Conservation (phyloP, 2,329 filamentous ascomycete species). For the Xylaria sp. region DNA sequence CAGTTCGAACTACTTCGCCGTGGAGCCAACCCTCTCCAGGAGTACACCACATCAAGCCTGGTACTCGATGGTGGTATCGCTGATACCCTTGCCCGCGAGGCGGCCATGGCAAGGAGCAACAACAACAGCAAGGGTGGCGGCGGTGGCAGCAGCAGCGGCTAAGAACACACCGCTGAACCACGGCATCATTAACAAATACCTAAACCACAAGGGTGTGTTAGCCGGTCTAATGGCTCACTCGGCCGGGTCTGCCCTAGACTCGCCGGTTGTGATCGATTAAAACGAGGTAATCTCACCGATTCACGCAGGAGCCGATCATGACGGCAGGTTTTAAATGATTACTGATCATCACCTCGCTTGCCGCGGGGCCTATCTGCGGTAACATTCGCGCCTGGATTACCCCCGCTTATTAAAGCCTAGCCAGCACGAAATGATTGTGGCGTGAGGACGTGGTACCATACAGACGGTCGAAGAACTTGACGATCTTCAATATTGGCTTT, state of each 20-base stretch:
- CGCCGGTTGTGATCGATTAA: not conserved
- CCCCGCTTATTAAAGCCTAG: slow-evolving; percentile 13
- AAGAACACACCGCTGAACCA: not conserved
- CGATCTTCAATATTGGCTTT: not conserved
- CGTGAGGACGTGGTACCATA: slow-evolving; percentile 18
- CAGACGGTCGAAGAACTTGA: not conserved
- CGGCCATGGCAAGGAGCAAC: slow-evolving; percentile 20
- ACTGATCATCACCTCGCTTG: slow-evolving; percentile 31
- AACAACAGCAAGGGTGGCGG: not conserved
- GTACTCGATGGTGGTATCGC: slow-evolving; percentile 36
- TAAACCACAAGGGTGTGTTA: not conserved
- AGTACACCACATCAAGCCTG: slow-evolving; percentile 37
- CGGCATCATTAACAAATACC: not conserved
- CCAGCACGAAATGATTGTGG: slow-evolving; percentile 4
- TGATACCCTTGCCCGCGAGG: slow-evolving; percentile 34
- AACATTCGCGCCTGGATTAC: slow-evolving; percentile 13
- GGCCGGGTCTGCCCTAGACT: not conserved
- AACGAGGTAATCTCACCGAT: not conserved
- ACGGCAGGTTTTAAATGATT: slow-evolving; percentile 26
- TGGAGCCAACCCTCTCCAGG: slow-evolving; percentile 29
- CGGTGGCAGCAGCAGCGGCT: not conserved
- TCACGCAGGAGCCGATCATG: not conserved
- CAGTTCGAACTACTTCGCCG: slow-evolving; percentile 69
- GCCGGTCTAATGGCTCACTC: not conserved
- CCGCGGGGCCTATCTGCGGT: slow-evolving; percentile 12